These are phyloP conservation scores for Amphibolis antarctica DNA, from an alignment of 106 monocot genomes.

Conservation along the genomic window DNA sequence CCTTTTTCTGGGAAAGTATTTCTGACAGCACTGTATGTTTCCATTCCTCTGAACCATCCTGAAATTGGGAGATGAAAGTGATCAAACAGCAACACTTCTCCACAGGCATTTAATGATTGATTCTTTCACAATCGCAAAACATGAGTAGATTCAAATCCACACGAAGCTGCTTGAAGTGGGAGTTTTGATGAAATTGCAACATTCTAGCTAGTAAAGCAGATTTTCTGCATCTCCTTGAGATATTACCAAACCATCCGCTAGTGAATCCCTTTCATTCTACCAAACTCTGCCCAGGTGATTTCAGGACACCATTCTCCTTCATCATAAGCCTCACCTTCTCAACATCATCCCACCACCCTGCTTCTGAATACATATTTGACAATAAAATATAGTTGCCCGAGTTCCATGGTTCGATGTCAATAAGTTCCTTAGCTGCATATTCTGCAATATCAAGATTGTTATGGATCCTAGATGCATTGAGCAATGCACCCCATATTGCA, in stretches of 20 bases:
- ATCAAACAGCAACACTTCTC: background rate
- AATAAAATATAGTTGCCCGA: slow-evolving; percentile 28
- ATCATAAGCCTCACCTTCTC: slow-evolving; percentile 17
- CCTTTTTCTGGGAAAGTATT: no score
- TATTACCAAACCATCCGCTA: background rate
- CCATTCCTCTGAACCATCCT: background rate
- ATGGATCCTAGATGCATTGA: slow-evolving; percentile 19
- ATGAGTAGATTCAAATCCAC: background rate
- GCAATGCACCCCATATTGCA: slow-evolving; percentile 27
- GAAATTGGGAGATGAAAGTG: background rate
- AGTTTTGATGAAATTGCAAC: background rate
- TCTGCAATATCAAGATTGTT: slow-evolving; percentile 15
- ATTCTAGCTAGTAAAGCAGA: background rate
- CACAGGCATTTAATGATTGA: background rate
- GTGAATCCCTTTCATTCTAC: slow-evolving; percentile 2
- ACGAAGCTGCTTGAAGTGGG: background rate
- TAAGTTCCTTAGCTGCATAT: slow-evolving; percentile 14
- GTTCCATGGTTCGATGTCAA: slow-evolving; percentile 22
- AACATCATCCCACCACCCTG: slow-evolving; percentile 25
- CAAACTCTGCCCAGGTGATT: slow-evolving; percentile 14
- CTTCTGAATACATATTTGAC: slow-evolving; percentile 26
- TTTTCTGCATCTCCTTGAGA: background rate
- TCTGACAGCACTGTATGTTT: no score
- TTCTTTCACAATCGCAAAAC: background rate
- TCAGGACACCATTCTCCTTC: slow-evolving; percentile 16